Percentiles rank a stretch among this genome's conserved stretches.
Conservation (phyloP, 2,329 filamentous ascomycete species). For the Aspergillus tanneri region DNA sequence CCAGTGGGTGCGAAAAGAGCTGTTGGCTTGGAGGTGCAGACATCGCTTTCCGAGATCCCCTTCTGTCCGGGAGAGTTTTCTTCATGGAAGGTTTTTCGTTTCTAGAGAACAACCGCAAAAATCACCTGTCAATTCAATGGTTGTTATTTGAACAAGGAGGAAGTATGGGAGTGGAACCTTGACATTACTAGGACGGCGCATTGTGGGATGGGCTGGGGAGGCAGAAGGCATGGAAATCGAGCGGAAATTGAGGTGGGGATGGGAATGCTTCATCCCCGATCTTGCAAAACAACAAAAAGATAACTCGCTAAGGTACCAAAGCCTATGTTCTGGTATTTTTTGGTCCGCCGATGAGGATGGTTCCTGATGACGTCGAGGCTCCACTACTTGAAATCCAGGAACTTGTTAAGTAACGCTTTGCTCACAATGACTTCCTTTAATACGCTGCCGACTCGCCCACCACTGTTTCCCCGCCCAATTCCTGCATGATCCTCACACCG, state of each 20-base stretch:
- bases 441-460: constrained; percentile 3
- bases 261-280: not conserved
- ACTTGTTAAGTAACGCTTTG: constrained; percentile 1
- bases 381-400: constrained; percentile 10
- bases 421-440: not conserved
- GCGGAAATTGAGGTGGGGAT: not conserved
- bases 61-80: constrained; percentile 6
- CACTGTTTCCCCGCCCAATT: constrained; percentile 25
- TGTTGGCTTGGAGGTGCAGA: constrained; percentile 65
- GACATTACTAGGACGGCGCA: constrained; percentile 11
- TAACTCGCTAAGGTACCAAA: constrained; percentile 1
- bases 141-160: not conserved
- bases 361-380: constrained; percentile 12
- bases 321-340: not conserved
- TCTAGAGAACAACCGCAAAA: constrained; percentile 9
- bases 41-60: constrained; percentile 19
- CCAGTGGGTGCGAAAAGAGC: constrained; percentile 65
- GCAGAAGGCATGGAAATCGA: not conserved
- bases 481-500: constrained; percentile 57
- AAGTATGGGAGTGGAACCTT: constrained; percentile 1
- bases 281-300: not conserved
- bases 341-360: constrained; percentile 9
- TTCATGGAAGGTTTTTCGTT: constrained; percentile 22
- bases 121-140: not conserved
- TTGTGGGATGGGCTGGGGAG: not conserved